phyloP scores from a whole-genome alignment of 2,329 filamentous ascomycete species.

The Leptographium wingfieldii region DNA sequence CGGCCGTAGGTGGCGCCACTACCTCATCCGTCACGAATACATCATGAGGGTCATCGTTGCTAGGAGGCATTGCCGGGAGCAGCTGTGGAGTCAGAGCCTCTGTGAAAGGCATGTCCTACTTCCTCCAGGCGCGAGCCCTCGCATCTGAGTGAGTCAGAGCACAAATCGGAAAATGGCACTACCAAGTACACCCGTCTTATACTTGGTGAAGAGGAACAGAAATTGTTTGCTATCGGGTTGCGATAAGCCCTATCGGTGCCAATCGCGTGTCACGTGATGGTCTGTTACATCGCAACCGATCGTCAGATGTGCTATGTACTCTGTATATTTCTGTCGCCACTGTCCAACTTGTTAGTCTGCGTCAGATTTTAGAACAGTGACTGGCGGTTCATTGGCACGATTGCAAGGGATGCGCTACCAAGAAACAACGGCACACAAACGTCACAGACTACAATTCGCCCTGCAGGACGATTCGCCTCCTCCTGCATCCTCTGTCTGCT shows the following conservation, averaged over 20 bases:
- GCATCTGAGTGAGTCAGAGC: neutral
- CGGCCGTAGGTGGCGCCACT: neutral
- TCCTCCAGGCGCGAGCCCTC: neutral
- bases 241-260: neutral
- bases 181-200: too few species aligned
- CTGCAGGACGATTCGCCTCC: too few species aligned
- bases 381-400: too few species aligned
- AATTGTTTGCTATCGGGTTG: neutral
- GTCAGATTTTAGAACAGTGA: too few species aligned
- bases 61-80: neutral
- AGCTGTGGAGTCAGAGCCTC: neutral
- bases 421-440: too few species aligned
- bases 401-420: too few species aligned
- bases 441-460: too few species aligned
- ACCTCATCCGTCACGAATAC: neutral
- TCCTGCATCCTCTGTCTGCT: too few species aligned
- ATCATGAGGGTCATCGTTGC: neutral
- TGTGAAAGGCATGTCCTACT: slow-evolving; percentile 5
- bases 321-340: too few species aligned
- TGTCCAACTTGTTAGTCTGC: too few species aligned
- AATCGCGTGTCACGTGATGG: neutral
- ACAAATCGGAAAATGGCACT: neutral
- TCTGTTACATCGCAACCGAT: neutral
- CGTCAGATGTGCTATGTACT: too few species aligned
- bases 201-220: neutral